phyloP scores from a whole-genome alignment of 768 basidiomycete species.

The Lactarius quietus region DNA sequence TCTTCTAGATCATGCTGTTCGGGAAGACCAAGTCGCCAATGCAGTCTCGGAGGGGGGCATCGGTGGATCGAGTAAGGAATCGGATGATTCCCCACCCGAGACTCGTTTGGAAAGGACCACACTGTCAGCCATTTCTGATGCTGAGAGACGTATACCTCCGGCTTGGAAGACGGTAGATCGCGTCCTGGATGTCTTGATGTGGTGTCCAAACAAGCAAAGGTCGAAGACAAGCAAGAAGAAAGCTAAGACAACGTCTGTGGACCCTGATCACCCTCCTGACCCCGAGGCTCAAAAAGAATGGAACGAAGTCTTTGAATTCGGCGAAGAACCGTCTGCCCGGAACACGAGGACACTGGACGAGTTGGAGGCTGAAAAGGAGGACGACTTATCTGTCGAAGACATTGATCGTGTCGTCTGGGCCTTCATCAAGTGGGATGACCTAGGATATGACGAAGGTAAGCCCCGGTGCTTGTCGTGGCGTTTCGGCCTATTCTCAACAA shows the following conservation, averaged over 20 bases:
- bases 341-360: slow-evolving; percentile 58
- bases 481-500: slow-evolving; percentile 1
- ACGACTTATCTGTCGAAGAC: slow-evolving; percentile 45
- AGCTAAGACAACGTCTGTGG: slow-evolving; percentile 30
- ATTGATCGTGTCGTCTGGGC: slow-evolving; percentile 69
- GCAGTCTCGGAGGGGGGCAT: slow-evolving; percentile 38
- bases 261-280: slow-evolving; percentile 33
- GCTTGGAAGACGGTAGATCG: slow-evolving; percentile 91
- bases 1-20: slow-evolving; percentile 49
- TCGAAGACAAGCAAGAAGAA: slow-evolving; percentile 27
- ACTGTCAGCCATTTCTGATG: slow-evolving; percentile 55
- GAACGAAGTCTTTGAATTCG: slow-evolving; percentile 47
- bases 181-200: slow-evolving; percentile 76
- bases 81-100: slow-evolving; percentile 16
- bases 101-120: slow-evolving; percentile 23
- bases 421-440: slow-evolving; percentile 90
- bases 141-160: slow-evolving; percentile 66
- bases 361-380: slow-evolving; percentile 48
- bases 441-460: slow-evolving; percentile 90
- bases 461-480: slow-evolving; percentile 9
- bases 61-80: slow-evolving; percentile 33
- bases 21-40: slow-evolving; percentile 32
- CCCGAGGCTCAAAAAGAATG: slow-evolving; percentile 30
- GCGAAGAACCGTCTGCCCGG: slow-evolving; percentile 57
- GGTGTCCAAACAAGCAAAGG: slow-evolving; percentile 42